phyloP scores from a whole-genome alignment of 306 rosid genomes.

The Medicago ruthenica region DNA sequence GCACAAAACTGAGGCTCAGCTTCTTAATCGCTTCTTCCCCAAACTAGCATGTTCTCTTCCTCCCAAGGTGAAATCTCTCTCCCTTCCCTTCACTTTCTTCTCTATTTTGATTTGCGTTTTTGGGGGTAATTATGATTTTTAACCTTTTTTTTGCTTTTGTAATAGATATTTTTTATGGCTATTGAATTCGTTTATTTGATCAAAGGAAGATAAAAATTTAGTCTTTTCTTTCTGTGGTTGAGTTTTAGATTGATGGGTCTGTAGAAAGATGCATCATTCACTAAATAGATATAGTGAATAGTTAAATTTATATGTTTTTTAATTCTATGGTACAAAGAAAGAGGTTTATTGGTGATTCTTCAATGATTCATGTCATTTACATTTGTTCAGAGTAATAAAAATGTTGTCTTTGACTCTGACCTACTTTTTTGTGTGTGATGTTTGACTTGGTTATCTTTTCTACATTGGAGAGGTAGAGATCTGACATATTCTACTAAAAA shows the following conservation, averaged over 20 bases:
- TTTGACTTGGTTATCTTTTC: conserved; percentile 27
- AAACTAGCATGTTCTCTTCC: conserved; percentile 48
- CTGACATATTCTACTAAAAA: conserved; percentile 25
- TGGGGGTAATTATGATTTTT: background rate
- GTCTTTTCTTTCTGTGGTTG: conserved; percentile 9
- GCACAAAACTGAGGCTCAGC: conserved; percentile 35
- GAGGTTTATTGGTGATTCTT: background rate
- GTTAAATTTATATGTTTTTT: background rate
- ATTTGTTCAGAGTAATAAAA: background rate
- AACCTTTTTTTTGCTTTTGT: background rate
- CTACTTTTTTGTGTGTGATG: background rate
- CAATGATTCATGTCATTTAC: background rate
- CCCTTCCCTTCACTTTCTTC: background rate
- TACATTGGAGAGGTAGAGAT: conserved; percentile 22
- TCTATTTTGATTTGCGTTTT: background rate
- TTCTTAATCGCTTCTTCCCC: conserved; percentile 33
- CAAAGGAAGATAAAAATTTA: no score
- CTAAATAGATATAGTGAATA: background rate
- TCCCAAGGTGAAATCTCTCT: conserved; percentile 40
- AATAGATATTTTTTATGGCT: background rate
- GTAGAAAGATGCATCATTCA: conserved; percentile 10
- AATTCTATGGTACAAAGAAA: background rate
- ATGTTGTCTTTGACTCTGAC: background rate
- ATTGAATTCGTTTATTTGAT: conserved; percentile 20
- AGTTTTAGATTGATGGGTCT: background rate